Conservation (phyloP, 495 filamentous ascomycete species). For the Pseudevernia furfuracea region DNA sequence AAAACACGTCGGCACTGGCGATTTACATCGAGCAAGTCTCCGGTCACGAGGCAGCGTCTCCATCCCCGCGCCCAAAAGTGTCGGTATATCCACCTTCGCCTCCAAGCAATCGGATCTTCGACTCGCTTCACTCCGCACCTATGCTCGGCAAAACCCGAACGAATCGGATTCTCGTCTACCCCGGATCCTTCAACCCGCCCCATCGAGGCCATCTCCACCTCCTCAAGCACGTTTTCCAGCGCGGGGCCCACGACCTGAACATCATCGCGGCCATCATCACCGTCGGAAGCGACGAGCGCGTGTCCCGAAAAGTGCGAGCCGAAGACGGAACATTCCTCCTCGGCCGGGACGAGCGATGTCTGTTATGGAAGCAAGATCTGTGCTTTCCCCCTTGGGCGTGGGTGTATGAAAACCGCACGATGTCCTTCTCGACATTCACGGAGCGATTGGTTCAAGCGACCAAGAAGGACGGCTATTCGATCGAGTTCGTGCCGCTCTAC, state of each 20-base stretch:
- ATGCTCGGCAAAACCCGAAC: not conserved
- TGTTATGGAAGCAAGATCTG: conserved; percentile 4
- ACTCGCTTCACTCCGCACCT: not conserved
- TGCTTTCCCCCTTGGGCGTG: conserved; percentile 11
- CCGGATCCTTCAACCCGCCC: conserved; percentile 31
- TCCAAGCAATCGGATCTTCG: not conserved
- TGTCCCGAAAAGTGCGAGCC: not conserved
- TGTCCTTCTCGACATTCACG: not conserved
- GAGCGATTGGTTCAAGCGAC: not conserved
- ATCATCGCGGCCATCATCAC: conserved; percentile 5
- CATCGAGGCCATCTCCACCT: conserved; percentile 18
- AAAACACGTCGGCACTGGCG: not conserved
- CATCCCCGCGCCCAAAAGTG: not conserved
- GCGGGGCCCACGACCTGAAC: not conserved
- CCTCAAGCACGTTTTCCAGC: not conserved
- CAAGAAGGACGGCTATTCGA: not conserved
- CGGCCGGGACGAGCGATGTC: not conserved
- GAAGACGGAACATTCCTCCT: not conserved
- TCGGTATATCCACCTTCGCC: not conserved
- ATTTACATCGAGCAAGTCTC: conserved; percentile 10
- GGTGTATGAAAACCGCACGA: not conserved
- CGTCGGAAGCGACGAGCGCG: not conserved
- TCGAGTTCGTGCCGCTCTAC: not conserved
- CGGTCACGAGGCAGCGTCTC: not conserved
- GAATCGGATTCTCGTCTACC: conserved; percentile 26